phyloP scores from a whole-genome alignment of 192 early-diverging fungal species.

The Rhizophlyctis rosea region DNA sequence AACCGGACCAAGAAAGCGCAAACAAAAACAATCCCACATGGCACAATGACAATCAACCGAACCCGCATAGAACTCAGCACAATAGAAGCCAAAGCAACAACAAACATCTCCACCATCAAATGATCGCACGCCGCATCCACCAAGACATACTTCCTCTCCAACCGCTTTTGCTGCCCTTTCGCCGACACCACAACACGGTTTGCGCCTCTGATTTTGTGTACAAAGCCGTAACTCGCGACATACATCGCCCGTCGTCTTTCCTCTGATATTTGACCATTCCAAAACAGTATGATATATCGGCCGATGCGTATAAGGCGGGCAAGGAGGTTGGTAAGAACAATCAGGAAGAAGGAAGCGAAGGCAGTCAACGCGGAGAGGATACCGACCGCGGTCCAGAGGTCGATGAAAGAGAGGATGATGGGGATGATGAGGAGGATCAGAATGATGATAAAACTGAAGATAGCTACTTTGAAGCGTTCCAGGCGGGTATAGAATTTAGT shows the following conservation, averaged over 20 bases:
- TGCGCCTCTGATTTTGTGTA: background rate
- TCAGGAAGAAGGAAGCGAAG: background rate
- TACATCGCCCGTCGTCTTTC: background rate
- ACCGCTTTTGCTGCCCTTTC: background rate
- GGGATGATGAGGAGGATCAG: background rate
- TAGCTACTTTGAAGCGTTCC: constrained; percentile 4
- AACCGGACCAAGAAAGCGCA: background rate
- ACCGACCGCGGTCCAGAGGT: constrained; percentile 5
- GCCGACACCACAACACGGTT: background rate
- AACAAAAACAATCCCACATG: background rate
- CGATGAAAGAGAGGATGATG: background rate
- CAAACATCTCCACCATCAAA: background rate
- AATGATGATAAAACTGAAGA: too few relatives aligned
- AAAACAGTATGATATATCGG: background rate
- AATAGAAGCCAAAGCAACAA: background rate
- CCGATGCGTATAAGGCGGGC: background rate
- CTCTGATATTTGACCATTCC: background rate
- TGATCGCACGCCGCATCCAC: background rate
- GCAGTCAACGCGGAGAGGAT: background rate
- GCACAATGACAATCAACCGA: background rate
- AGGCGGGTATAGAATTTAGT: background rate
- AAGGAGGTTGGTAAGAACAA: background rate
- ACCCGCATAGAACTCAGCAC: constrained; percentile 2
- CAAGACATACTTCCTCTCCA: too few relatives aligned
- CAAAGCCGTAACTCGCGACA: background rate